Evolutionary conservation across 2,329 filamentous ascomycete genomes (phyloP).

Genomic region (Alternaria sp.): DNA sequence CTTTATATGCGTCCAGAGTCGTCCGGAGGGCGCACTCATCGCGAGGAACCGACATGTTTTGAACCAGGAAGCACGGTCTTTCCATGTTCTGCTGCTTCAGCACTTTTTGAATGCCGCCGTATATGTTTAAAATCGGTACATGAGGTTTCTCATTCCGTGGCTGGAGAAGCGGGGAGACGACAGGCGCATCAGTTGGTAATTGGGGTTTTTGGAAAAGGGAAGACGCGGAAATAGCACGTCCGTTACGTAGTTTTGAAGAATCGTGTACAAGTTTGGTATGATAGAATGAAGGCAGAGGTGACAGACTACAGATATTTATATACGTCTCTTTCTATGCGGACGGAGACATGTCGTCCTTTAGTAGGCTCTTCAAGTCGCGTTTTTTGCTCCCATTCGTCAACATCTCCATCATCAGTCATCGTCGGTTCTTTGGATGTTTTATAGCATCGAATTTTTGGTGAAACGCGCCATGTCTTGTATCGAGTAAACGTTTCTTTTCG

Average conservation of each 20-base stretch:
- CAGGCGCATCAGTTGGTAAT: neutral
- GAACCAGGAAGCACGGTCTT: neutral
- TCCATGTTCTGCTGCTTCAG: neutral
- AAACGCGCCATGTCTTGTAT: neutral
- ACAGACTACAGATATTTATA: neutral
- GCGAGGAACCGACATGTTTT: neutral
- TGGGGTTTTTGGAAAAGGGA: neutral
- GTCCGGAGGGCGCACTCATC: neutral
- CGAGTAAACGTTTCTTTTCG: neutral
- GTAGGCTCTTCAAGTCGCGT: too few relatives aligned
- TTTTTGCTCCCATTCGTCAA: too few relatives aligned
- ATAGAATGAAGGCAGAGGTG: neutral
- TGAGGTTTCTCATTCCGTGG: neutral
- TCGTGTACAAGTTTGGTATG: neutral
- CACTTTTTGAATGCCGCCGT: neutral
- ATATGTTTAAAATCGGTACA: neutral
- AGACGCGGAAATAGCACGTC: too few relatives aligned
- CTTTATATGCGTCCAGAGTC: neutral
- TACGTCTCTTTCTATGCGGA: neutral
- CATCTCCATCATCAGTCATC: too few relatives aligned
- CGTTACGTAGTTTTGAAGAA: too few relatives aligned
- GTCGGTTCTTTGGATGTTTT: neutral
- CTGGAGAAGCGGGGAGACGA: neutral
- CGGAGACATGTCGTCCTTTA: neutral
- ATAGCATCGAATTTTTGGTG: fast-evolving